Percentiles rank a stretch among this genome's conserved stretches.
These are phyloP conservation scores for Malassezia caprae DNA, from an alignment of 1,284 basidiomycete species.

Conservation along the genomic window DNA sequence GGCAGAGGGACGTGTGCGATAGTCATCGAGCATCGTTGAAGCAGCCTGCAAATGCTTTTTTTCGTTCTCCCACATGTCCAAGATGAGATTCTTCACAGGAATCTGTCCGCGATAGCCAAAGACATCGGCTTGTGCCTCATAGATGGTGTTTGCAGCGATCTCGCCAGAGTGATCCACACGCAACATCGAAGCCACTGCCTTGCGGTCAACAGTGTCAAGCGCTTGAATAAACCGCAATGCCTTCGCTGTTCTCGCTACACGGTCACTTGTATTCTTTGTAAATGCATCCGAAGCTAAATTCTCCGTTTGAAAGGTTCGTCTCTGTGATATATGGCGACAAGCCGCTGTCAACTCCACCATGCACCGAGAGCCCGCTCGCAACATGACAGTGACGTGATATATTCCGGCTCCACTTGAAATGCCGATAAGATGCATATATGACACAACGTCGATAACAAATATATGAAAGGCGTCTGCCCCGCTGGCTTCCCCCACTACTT, in stretches of 20 bases:
- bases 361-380: neutral
- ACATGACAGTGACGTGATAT: neutral
- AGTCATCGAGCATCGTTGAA: slow-evolving; percentile 71
- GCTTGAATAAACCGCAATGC: slow-evolving; percentile 21
- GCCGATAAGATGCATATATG: neutral
- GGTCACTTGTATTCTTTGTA: slow-evolving; percentile 6
- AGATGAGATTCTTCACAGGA: slow-evolving; percentile 28
- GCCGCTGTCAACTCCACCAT: neutral
- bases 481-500: neutral
- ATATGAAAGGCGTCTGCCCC: neutral
- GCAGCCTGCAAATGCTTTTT: slow-evolving; percentile 80
- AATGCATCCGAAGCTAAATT: slow-evolving; percentile 28
- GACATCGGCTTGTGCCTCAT: slow-evolving; percentile 43
- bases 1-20: slow-evolving; percentile 70
- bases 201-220: slow-evolving; percentile 23
- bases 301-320: neutral
- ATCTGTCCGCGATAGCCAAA: slow-evolving; percentile 33
- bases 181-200: slow-evolving; percentile 35
- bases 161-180: slow-evolving; percentile 47
- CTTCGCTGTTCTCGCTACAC: slow-evolving; percentile 11
- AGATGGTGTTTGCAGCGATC: slow-evolving; percentile 47
- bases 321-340: neutral
- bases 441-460: neutral
- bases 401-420: neutral
- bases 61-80: slow-evolving; percentile 90